Conservation (phyloP, 2,329 filamentous ascomycete genomes). For the Plectosphaerella plurivora region DNA sequence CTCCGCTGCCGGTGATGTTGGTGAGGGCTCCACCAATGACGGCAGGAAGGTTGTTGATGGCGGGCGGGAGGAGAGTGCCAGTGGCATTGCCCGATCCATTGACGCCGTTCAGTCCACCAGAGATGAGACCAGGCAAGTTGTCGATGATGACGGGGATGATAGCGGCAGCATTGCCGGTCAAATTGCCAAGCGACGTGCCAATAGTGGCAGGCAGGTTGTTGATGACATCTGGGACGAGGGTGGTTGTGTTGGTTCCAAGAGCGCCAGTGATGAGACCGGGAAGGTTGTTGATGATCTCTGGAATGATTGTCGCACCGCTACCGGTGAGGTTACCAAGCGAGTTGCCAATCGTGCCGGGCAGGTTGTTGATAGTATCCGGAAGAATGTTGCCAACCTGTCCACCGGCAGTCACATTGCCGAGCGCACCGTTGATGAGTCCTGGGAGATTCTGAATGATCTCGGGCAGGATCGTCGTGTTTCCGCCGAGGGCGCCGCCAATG, state of each 20-base stretch:
- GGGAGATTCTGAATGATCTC: not conserved
- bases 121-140: not conserved
- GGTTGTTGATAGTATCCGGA: not conserved
- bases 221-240: not conserved
- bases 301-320: not conserved
- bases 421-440: not conserved
- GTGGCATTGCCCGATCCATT: too few relatives aligned
- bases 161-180: not conserved
- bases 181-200: not conserved
- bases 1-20: not conserved
- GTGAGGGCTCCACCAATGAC: not conserved
- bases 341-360: not conserved
- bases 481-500: not conserved
- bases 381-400: not conserved
- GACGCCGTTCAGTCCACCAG: not conserved
- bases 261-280: not conserved
- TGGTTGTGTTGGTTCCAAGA: not conserved
- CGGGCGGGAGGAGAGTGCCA: not conserved
- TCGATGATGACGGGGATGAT: not conserved
- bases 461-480: not conserved
- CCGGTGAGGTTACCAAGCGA: not conserved
- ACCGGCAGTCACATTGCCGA: not conserved
- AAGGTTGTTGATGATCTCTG: not conserved
- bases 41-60: not conserved
- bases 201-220: not conserved